phyloP scores from a whole-genome alignment of 495 filamentous ascomycete genomes.

The Cercophora newfieldiana region DNA sequence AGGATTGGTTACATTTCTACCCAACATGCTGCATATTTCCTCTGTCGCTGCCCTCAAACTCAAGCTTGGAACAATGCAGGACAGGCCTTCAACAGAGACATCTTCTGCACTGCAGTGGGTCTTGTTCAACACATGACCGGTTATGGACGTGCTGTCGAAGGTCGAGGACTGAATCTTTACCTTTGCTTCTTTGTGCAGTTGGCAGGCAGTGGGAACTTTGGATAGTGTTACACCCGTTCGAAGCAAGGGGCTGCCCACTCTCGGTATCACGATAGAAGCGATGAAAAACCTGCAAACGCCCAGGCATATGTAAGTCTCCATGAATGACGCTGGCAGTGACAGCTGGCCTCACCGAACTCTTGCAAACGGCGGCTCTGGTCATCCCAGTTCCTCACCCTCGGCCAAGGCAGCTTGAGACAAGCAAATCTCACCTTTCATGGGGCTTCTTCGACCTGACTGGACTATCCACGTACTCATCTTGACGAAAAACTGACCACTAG shows the following conservation, averaged over 20 bases:
- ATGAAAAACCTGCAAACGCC: background rate
- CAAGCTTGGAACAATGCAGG: background rate
- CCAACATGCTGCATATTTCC: background rate
- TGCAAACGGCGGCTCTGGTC: too few relatives aligned
- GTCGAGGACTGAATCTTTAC: background rate
- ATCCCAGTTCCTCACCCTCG: too few relatives aligned
- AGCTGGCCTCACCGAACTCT: too few relatives aligned
- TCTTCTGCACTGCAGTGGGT: background rate
- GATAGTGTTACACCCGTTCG: background rate
- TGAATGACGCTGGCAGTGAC: background rate
- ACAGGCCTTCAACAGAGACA: background rate
- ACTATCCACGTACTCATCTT: too few relatives aligned
- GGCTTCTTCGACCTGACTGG: too few relatives aligned
- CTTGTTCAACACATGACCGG: background rate
- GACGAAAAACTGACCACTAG: too few relatives aligned
- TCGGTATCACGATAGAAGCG: background rate
- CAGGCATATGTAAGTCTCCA: background rate
- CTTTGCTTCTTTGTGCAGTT: background rate
- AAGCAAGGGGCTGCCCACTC: background rate
- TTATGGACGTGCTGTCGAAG: background rate
- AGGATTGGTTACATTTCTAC: background rate
- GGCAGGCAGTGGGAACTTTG: background rate
- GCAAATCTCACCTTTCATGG: too few relatives aligned
- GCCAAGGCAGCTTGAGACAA: too few relatives aligned
- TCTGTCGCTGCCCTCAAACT: background rate